Base-by-base conservation (phyloP, 2,329 filamentous ascomycete species). In the Chaetomium sp. region DNA sequence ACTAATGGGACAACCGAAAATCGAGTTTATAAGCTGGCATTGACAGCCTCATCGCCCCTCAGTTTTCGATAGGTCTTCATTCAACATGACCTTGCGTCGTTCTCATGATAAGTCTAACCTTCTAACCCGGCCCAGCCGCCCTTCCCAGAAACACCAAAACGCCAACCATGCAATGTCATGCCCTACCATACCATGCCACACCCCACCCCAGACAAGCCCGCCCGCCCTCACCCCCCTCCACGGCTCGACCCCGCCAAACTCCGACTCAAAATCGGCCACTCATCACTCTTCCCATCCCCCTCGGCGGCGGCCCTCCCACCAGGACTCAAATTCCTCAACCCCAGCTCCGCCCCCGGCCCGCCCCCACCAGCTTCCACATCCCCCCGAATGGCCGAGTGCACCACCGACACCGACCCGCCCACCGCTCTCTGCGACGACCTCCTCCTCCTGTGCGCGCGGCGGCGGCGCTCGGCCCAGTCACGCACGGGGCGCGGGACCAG, bases 401-500 rank as follows among this genome's bases (percentile, higher is more conserved):
- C 38, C 19, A 49, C 57, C 29, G 53, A 49, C 50, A 31, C 47
- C 10, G 21, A 21, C 33, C 27, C 53, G 5, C n/a, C 31, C 10
- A 29, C 56, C 42, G 10, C 42, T 51, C 13, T 55, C 63, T 25
- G 60, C 29, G 8, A 4, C 29, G 4, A 19, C 56, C 29, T 38
- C 31, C 6, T 49, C 42, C 23, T 23, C 23, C 25, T 33, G 3
- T n/a, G 47, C 63, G 27, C 27, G 27, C 27, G 27, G 27, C 27
- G 27, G 27, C 27, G 27, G 27, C 6, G 3, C 29, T 63, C 63
- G 35, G 58, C 29, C 42, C 47, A 57, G n/a, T 49, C 56, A 19
- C 64, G 56, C 12, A 66, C 12, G 13, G 4, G 6, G n/a, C 62
- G 54, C 2, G 70, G 69, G n/a, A 66, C 62, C 6, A 70, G 57